phyloP scores from a whole-genome alignment of 176 grass and related monocot species.

The Olyra latifolia region DNA sequence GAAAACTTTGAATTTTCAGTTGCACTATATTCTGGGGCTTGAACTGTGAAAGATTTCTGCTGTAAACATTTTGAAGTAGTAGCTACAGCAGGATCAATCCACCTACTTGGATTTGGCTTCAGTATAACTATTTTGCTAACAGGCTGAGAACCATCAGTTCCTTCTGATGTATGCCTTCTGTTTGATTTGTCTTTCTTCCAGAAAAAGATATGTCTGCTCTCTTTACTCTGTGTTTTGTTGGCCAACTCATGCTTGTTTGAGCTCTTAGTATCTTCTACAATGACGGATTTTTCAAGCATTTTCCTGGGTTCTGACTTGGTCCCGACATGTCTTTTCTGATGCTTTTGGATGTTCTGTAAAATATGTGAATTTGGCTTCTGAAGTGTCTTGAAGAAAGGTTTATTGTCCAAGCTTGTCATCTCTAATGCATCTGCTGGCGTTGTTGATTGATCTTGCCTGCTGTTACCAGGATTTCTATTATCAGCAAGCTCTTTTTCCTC shows the following conservation, averaged over 20 bases:
- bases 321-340: slow-evolving; percentile 19
- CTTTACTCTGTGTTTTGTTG: slow-evolving; percentile 36
- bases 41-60: background rate
- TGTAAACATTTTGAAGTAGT: slow-evolving; percentile 18
- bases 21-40: slow-evolving; percentile 38
- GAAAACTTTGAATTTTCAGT: slow-evolving; percentile 68
- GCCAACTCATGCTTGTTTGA: slow-evolving; percentile 15
- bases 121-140: slow-evolving; percentile 84
- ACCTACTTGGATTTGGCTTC: slow-evolving; percentile 60
- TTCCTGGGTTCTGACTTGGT: slow-evolving; percentile 11
- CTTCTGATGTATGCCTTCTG: slow-evolving; percentile 13
- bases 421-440: slow-evolving; percentile 56
- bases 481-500: slow-evolving; percentile 23
- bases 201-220: slow-evolving; percentile 52
- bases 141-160: slow-evolving; percentile 37
- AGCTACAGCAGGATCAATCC: background rate
- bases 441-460: slow-evolving; percentile 31
- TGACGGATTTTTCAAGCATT: background rate
- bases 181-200: slow-evolving; percentile 65
- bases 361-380: slow-evolving; percentile 55
- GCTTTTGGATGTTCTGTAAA: slow-evolving; percentile 45
- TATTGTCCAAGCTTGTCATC: slow-evolving; percentile 59
- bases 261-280: slow-evolving; percentile 2
- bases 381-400: slow-evolving; percentile 63
- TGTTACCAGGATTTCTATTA: slow-evolving; percentile 38